Conservation (phyloP, 108 stramenopile species). For the Fistulifera pelliculosa region DNA sequence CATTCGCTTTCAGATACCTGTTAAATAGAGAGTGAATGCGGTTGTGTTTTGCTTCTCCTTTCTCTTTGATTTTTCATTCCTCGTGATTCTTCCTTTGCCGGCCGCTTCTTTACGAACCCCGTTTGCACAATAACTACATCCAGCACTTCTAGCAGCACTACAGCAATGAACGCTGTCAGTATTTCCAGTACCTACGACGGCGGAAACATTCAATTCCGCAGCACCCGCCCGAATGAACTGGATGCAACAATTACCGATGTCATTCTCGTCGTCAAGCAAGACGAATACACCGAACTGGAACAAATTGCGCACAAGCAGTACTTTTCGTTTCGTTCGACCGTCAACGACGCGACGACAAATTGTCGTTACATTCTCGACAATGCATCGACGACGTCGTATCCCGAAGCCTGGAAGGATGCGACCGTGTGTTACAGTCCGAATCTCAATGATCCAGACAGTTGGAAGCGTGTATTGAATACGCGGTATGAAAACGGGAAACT, state of each 20-base stretch:
- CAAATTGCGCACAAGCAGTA: slow-evolving; percentile 45
- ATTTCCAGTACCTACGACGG: slow-evolving; percentile 74
- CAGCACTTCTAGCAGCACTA: neutral
- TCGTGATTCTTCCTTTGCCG: too few relatives aligned
- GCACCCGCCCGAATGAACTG: slow-evolving; percentile 3
- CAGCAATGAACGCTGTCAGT: slow-evolving; percentile 7
- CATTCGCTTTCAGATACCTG: too few relatives aligned
- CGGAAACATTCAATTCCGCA: slow-evolving; percentile 59
- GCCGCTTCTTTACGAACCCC: too few relatives aligned
- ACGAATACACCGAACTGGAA: slow-evolving; percentile 48
- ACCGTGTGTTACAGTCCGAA: slow-evolving; percentile 34
- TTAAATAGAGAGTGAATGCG: too few relatives aligned
- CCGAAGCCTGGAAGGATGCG: slow-evolving; percentile 42
- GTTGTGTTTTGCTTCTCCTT: too few relatives aligned
- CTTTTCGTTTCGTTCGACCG: slow-evolving; percentile 41
- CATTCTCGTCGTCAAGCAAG: slow-evolving; percentile 29
- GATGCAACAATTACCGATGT: slow-evolving; percentile 20
- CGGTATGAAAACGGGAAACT: slow-evolving; percentile 39
- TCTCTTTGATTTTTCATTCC: too few relatives aligned
- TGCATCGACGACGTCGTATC: slow-evolving; percentile 34
- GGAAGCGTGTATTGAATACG: slow-evolving; percentile 31
- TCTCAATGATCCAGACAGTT: slow-evolving; percentile 26
- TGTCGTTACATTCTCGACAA: slow-evolving; percentile 38
- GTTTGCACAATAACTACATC: too few relatives aligned
- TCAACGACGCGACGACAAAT: slow-evolving; percentile 4